phyloP scores from a whole-genome alignment of 495 filamentous ascomycete species.

The Xylaria grammica region DNA sequence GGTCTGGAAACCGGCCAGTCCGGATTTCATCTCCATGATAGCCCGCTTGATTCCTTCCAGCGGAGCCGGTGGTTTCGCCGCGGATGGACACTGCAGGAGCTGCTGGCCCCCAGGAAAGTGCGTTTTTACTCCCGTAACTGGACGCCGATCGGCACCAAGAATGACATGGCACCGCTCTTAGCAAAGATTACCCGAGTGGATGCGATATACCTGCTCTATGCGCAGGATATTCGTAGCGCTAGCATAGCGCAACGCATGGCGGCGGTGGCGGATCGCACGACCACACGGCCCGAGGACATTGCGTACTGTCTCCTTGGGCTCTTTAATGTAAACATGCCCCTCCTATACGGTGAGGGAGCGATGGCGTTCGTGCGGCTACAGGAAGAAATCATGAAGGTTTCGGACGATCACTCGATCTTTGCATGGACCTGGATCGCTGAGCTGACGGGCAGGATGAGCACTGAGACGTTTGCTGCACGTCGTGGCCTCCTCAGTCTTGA shows the following conservation, averaged over 20 bases:
- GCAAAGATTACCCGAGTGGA: constrained; percentile 21
- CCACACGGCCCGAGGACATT: constrained; percentile 30
- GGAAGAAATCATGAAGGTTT: constrained; percentile 27
- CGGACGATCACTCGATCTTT: constrained; percentile 26
- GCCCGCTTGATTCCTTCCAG: constrained; percentile 8
- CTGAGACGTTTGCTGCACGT: background rate
- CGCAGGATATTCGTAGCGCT: constrained; percentile 19
- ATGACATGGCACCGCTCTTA: constrained; percentile 11
- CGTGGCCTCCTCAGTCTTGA: background rate
- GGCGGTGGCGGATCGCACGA: constrained; percentile 28
- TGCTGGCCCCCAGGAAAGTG: constrained; percentile 26
- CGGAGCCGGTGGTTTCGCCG: constrained; percentile 39
- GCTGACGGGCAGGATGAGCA: constrained; percentile 1
- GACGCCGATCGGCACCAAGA: constrained; percentile 18
- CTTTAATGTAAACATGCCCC: constrained; percentile 32
- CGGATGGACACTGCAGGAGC: constrained; percentile 45
- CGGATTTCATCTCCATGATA: background rate
- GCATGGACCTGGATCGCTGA: constrained; percentile 25
- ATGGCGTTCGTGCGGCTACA: constrained; percentile 29
- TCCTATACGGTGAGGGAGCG: constrained; percentile 33
- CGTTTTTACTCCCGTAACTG: constrained; percentile 21
- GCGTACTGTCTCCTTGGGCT: constrained; percentile 34
- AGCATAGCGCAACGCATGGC: constrained; percentile 33
- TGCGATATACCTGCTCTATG: constrained; percentile 10
- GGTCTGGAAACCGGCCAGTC: background rate